Evolutionary conservation across 177 flowering plant genomes (phyloP), one percentile per base, ranked within the genome.

Genomic region (Telopea speciosissima): DNA sequence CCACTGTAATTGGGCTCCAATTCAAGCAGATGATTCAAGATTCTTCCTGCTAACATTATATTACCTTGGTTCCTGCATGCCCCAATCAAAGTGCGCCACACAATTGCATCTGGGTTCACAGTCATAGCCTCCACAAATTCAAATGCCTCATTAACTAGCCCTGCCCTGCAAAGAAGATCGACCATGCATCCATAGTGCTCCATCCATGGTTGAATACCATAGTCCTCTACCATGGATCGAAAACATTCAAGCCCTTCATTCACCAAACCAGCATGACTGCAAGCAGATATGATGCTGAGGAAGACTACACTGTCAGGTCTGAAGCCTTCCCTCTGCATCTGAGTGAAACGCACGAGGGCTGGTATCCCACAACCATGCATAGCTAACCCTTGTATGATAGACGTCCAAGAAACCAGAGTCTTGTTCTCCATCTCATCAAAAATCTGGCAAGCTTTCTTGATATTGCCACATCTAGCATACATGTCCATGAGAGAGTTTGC

Each of bases 391-490:
- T 58, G 61, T 58, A 58, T 58, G 22, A 58, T 19, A 58, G 22
- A n/a, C 1, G 61, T 58, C 79, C 78, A 76, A 28, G 78, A 68
- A 7, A 65, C 72, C 13, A 76, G 1, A 17, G 70, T 73, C 65
- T 63, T 68, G 16, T 69, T 58, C 67, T 23, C 62, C 69, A 69
- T 69, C 10, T n/a, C 52, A 66, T 72, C 62, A 42, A 76, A 76
- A 17, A 73, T 69, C 65, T 72, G 73, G 33, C 69, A 64, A 9
- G 76, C 69, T 65, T 65, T 69, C 24, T 44, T 64, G 31, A 72
- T 66, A 64, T 69, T 69, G 23, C 73, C 79, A 26, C 72, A 76
- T 70, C 72, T 72, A 13, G 79, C 68, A 73, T 76, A 70, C 79
- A 76, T 76, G 28, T 65, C 79, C 52, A 73, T 69, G 22, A 76